phyloP scores from a whole-genome alignment of 371 early-diverging fungal genomes.

The Rhizomucor miehei region DNA sequence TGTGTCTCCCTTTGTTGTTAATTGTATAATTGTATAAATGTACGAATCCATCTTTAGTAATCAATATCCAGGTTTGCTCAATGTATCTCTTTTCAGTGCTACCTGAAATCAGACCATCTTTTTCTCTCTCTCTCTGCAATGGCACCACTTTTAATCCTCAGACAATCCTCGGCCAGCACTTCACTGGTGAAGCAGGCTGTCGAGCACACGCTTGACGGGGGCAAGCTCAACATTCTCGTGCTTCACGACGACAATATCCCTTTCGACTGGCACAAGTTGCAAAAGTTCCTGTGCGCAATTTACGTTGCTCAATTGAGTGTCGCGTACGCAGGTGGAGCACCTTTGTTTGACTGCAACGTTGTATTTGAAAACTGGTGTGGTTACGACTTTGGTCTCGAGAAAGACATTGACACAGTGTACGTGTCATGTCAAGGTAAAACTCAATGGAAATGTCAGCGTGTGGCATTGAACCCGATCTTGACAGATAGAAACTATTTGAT shows the following conservation, averaged over 20 bases:
- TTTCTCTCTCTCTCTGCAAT: no score
- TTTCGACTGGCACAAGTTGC: conserved; percentile 28
- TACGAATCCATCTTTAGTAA: no score
- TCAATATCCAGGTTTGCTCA: no score
- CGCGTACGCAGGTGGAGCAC: conserved; percentile 19
- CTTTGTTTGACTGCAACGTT: conserved; percentile 35
- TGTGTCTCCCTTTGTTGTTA: no score
- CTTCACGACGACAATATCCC: conserved; percentile 11
- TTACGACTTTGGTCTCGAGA: conserved; percentile 20
- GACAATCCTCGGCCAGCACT: neutral
- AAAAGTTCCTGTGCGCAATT: conserved; percentile 27
- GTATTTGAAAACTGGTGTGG: conserved; percentile 34
- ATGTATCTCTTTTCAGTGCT: no score
- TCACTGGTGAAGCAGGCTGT: conserved; percentile 3
- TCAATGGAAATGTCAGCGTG: neutral
- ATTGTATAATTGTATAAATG: no score
- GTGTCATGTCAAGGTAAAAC: conserved; percentile 13
- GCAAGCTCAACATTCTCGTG: neutral
- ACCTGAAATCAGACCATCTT: no score
- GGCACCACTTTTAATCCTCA: no score
- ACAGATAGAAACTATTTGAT: neutral
- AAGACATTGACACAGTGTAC: conserved; percentile 15
- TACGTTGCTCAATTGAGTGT: conserved; percentile 29
- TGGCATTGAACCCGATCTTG: conserved; percentile 1
- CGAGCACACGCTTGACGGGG: neutral